These are phyloP conservation scores for Xylaria arbuscula DNA, from an alignment of 2,329 filamentous ascomycete genomes.

Conservation along the genomic window DNA sequence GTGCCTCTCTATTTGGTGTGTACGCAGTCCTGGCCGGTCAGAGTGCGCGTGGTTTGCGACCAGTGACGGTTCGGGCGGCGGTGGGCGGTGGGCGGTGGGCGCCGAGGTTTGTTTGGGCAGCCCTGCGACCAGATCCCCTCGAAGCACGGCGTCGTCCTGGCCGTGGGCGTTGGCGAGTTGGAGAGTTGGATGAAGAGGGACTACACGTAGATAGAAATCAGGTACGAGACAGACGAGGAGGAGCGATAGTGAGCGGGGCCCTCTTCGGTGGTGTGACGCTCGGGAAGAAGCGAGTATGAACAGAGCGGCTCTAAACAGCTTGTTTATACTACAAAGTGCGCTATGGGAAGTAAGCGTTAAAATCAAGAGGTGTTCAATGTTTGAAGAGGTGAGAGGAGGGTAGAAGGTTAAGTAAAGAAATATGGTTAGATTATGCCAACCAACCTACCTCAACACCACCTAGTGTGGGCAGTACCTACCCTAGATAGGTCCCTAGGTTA, in stretches of 20 bases:
- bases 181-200: constrained; percentile 13
- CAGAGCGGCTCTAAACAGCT: neutral
- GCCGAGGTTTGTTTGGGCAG: constrained; percentile 34
- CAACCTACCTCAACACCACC: neutral
- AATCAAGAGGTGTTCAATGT: neutral
- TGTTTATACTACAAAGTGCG: neutral
- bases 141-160: constrained; percentile 10
- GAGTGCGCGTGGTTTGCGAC: constrained; percentile 37
- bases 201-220: neutral
- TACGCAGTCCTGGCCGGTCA: constrained; percentile 31
- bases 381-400: constrained; percentile 10
- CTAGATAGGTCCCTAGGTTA: neutral
- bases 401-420: constrained; percentile 2
- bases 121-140: constrained; percentile 22
- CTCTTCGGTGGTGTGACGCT: constrained; percentile 4
- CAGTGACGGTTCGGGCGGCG: constrained; percentile 31
- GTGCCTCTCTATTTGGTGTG: constrained; percentile 31
- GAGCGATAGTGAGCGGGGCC: neutral
- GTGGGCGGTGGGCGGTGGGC: no score
- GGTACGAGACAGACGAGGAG: neutral
- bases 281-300: constrained; percentile 2
- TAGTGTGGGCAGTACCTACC: neutral
- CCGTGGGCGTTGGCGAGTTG: neutral
- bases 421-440: neutral
- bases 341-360: constrained; percentile 6